Evolutionary conservation across 1,284 basidiomycete genomes (phyloP), one percentile per base, ranked within the genome.

Genomic region (Pyrrhoderma noxium): DNA sequence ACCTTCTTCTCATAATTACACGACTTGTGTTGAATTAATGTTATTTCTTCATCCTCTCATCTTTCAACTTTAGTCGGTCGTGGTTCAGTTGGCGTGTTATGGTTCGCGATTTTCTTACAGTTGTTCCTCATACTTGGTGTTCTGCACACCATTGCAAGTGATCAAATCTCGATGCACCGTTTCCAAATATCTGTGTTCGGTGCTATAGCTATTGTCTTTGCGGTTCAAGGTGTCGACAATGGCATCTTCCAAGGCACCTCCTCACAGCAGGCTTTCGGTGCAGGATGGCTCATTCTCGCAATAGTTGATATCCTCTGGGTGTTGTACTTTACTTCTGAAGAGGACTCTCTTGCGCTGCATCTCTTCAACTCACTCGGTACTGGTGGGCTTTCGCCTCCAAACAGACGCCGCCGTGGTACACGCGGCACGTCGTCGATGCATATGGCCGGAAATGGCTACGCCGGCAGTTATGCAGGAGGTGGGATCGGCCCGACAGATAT

Each of bases 241-340:
- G 80, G 77, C 59, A 82, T 89, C 56, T 88, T 79, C 64, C 58
- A 71, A 4, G 59, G 64, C 35, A 51, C 54, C 13, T 70, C 78
- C n/a, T 68, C 89, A 3, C 68, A 77, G 51, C 79, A 87, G 57
- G 92, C 93, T 3, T 83, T 92, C 72, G 89, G 87, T 23, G 93
- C 90, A 3, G 95, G 95, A 57, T 98, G 91, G 89, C 80, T 99
- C 61, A 80, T 99, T 57, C 79, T 95, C 50, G 76, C 92, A 31
- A 80, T 98, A 56, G 89, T 93, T 56, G 70, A 96, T 75, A 88
- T 98, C 64, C 68, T 98, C 56, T 98, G 94, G 94, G 79, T 96
- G 18, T 78, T 98, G 56, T 97, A 91, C 74, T 92, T 99, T 66
- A 95, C 94, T 3, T 88, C 93, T 1, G 94, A 97, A 64, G 93